phyloP scores from a whole-genome alignment of 1,284 basidiomycete species.

The Ganoderma lucidum region DNA sequence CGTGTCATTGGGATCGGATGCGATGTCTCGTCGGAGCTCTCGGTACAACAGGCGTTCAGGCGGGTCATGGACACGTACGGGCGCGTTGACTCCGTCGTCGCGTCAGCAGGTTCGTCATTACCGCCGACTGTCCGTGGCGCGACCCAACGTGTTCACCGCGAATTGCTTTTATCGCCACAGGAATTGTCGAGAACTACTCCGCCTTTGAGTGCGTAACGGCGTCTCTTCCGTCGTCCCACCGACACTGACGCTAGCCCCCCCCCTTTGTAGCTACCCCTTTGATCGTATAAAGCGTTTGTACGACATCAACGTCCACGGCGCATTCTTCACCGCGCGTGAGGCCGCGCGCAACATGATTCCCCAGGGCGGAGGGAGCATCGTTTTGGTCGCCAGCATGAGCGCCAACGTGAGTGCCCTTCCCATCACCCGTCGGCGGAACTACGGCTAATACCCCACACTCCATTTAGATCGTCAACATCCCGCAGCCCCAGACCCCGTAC shows the following conservation, averaged over 20 bases:
- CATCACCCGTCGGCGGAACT: constrained; percentile 14
- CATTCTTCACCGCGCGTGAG: constrained; percentile 94
- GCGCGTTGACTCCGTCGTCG: constrained; percentile 87
- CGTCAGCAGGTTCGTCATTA: constrained; percentile 77
- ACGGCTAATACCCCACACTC: constrained; percentile 29
- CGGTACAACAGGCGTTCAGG: constrained; percentile 78
- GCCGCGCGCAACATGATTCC: constrained; percentile 86
- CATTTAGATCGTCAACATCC: constrained; percentile 86
- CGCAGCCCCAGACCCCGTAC: constrained; percentile 93
- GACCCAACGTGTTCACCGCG: constrained; percentile 8
- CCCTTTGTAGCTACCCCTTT: constrained; percentile 73
- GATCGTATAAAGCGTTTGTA: constrained; percentile 85
- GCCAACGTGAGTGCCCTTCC: constrained; percentile 68
- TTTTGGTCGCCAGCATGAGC: constrained; percentile 92
- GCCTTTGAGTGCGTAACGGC: constrained; percentile 75
- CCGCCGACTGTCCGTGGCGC: constrained; percentile 8
- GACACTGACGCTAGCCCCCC: constrained; percentile 16
- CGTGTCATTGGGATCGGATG: constrained; percentile 84
- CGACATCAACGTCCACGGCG: constrained; percentile 94
- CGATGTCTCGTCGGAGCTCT: constrained; percentile 87
- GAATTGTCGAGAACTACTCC: constrained; percentile 92
- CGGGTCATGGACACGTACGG: constrained; percentile 79
- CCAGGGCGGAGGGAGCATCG: constrained; percentile 81
- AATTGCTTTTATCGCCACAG: constrained; percentile 44
- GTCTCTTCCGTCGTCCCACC: constrained; percentile 5